Percentiles rank a stretch among this genome's conserved stretches.
Evolutionary conservation across 352 stramenopile species (phyloP).

Genomic region (Sclerospora graminicola): DNA sequence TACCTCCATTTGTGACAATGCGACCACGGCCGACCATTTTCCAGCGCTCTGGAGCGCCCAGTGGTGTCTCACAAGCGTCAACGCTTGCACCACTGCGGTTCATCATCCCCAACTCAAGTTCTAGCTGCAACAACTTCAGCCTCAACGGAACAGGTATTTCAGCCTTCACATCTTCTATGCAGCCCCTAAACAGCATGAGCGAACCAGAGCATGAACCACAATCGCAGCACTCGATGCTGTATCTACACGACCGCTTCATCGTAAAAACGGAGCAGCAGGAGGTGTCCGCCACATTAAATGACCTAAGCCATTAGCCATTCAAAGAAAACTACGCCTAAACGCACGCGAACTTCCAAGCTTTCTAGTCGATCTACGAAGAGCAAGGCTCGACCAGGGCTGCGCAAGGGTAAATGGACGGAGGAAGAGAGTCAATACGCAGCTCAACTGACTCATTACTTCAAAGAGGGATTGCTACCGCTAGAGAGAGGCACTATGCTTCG

Average conservation of each 20-base stretch:
- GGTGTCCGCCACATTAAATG: conserved; percentile 5
- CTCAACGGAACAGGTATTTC: conserved; percentile 1
- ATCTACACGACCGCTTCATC: conserved; percentile 11
- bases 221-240: conserved; percentile 17
- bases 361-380: conserved; percentile 74
- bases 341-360: conserved; percentile 42
- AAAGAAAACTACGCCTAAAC: conserved; percentile 48
- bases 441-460: conserved; percentile 83
- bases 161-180: conserved; percentile 2
- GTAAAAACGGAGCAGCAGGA: conserved; percentile 18
- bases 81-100: conserved; percentile 65
- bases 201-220: conserved; percentile 21
- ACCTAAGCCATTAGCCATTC: conserved; percentile 20
- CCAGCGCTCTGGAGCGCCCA: conserved; percentile 10
- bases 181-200: conserved; percentile 6
- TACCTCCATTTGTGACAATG: conserved; percentile 39
- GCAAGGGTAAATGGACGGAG: conserved; percentile 78
- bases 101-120: conserved; percentile 55
- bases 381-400: conserved; percentile 70
- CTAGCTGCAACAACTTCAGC: conserved; percentile 14
- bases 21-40: conserved; percentile 25
- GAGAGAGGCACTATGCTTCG: conserved; percentile 78
- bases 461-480: conserved; percentile 61
- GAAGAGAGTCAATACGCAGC: conserved; percentile 80
- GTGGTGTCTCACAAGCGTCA: conserved; percentile 17